Conservation (phyloP, 164 flowering plant genomes). For the Magnolia officinalis region DNA sequence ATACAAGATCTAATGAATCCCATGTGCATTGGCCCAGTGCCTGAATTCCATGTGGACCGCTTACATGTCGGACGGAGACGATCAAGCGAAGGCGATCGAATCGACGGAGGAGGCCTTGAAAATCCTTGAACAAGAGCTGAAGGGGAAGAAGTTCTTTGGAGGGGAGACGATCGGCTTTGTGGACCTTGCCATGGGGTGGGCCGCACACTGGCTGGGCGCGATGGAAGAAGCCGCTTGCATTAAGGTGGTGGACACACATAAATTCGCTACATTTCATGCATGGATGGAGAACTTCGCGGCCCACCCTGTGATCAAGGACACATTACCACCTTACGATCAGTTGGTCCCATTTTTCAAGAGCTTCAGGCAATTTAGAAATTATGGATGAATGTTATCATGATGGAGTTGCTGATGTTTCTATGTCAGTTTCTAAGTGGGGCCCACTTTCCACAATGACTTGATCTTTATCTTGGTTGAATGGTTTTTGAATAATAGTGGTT, state of each 20-base stretch:
- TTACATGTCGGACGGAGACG: constrained; percentile 20
- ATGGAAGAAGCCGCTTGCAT: neutral
- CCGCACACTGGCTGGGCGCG: neutral
- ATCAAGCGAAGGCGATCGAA: constrained; percentile 20
- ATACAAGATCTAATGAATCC: neutral
- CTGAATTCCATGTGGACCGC: neutral
- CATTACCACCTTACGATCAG: constrained; percentile 8
- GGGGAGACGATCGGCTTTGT: constrained; percentile 6
- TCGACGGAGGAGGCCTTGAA: constrained; percentile 21
- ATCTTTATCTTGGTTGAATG: too few relatives aligned
- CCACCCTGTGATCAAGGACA: constrained; percentile 5
- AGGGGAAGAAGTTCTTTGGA: constrained; percentile 12
- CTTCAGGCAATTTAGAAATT: neutral
- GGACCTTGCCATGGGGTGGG: constrained; percentile 6
- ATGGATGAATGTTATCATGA: too few relatives aligned
- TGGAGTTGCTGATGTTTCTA: too few relatives aligned
- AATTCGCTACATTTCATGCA: neutral
- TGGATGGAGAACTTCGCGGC: constrained; percentile 2
- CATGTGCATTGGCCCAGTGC: neutral
- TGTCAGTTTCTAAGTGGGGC: too few relatives aligned
- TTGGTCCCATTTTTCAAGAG: neutral
- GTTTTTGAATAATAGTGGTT: too few relatives aligned
- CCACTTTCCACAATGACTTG: too few relatives aligned
- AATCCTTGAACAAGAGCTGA: constrained; percentile 20
- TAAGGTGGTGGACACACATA: neutral